These are phyloP conservation scores for Pleurostoma richardsiae DNA, from an alignment of 2,329 filamentous ascomycete species.

Conservation along the genomic window DNA sequence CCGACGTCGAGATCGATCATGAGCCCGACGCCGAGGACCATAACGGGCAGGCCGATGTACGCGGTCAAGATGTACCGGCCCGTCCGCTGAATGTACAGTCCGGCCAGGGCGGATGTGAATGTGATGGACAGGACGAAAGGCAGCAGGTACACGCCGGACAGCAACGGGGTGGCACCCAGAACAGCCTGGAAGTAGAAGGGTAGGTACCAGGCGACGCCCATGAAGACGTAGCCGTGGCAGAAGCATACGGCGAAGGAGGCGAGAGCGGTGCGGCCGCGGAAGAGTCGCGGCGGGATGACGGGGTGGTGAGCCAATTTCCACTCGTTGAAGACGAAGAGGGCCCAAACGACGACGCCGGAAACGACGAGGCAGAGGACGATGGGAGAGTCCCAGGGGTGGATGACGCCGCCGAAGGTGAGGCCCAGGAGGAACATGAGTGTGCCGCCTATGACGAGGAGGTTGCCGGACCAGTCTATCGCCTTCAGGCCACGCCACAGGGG, in stretches of 20 bases:
- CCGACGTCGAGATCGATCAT: conserved; percentile 46
- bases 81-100: conserved; percentile 36
- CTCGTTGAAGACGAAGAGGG: neutral
- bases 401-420: conserved; percentile 76
- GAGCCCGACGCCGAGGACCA: conserved; percentile 51
- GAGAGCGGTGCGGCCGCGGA: neutral
- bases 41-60: conserved; percentile 40
- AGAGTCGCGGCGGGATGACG: neutral
- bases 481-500: conserved; percentile 56
- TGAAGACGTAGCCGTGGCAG: neutral
- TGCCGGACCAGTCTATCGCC: conserved; percentile 56
- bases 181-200: conserved; percentile 71
- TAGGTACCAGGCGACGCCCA: conserved; percentile 26
- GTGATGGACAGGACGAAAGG: conserved; percentile 47
- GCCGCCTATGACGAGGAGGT: conserved; percentile 61
- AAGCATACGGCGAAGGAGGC: neutral
- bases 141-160: conserved; percentile 55
- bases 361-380: conserved; percentile 73
- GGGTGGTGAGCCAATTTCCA: neutral
- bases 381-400: conserved; percentile 68
- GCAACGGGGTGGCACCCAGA: conserved; percentile 52
- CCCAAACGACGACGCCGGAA: conserved; percentile 61
- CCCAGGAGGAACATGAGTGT: conserved; percentile 85
- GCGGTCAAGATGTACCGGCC: conserved; percentile 52
- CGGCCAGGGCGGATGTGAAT: conserved; percentile 3